These are phyloP conservation scores for Hamamelis virginiana DNA, from an alignment of 164 flowering plant species.

Conservation along the genomic window DNA sequence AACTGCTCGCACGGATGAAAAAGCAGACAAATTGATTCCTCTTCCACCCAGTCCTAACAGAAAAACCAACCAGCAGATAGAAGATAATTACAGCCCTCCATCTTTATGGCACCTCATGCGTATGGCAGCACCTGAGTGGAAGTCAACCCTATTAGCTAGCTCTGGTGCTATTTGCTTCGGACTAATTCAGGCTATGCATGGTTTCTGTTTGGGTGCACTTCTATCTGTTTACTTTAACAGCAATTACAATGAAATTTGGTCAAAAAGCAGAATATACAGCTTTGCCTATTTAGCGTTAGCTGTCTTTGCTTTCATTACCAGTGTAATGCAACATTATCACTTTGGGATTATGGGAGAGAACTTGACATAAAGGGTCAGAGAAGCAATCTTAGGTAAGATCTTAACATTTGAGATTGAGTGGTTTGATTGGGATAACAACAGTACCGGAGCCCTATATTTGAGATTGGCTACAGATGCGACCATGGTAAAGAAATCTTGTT, in stretches of 20 bases:
- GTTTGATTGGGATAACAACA: constrained; percentile 40
- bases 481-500: constrained; percentile 24
- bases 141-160: constrained; percentile 19
- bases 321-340: constrained; percentile 33
- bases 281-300: constrained; percentile 17
- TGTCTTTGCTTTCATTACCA: constrained; percentile 18
- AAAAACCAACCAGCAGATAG: not conserved
- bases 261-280: constrained; percentile 19
- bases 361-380: constrained; percentile 29
- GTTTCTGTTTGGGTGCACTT: constrained; percentile 28
- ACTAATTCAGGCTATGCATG: constrained; percentile 22
- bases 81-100: constrained; percentile 14
- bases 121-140: constrained; percentile 30
- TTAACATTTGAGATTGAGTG: constrained; percentile 34
- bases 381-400: constrained; percentile 24
- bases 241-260: constrained; percentile 16
- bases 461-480: constrained; percentile 29
- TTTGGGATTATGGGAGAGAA: constrained; percentile 33
- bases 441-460: constrained; percentile 26
- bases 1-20: not conserved
- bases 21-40: constrained; percentile 3
- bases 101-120: constrained; percentile 18
- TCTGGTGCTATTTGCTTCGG: constrained; percentile 21
- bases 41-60: not conserved
- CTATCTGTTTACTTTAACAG: constrained; percentile 23